Percentiles rank a stretch among this genome's conserved stretches.
These are phyloP conservation scores for Lasiosphaeriaceae sp. DNA, from an alignment of 495 filamentous ascomycete species.

Conservation along the genomic window DNA sequence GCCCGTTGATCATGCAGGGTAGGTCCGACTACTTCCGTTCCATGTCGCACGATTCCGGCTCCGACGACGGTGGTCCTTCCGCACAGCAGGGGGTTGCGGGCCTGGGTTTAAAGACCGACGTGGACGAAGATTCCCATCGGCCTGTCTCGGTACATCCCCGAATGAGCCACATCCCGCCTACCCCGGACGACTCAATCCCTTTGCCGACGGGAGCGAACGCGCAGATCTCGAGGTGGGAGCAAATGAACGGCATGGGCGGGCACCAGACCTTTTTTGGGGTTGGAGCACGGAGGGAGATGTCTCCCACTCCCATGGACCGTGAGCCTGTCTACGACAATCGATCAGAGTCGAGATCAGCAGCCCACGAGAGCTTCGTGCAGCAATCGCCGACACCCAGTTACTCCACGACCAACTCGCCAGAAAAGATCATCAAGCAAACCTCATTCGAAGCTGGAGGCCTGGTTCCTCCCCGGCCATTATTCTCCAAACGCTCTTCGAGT, in stretches of 20 bases:
- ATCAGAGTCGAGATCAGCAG: slow-evolving; percentile 12
- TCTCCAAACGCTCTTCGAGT: slow-evolving; percentile 45
- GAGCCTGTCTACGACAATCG: slow-evolving; percentile 6
- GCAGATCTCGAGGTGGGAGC: slow-evolving; percentile 28
- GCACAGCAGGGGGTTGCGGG: slow-evolving; percentile 28
- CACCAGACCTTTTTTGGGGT: slow-evolving; percentile 33
- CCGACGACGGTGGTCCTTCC: slow-evolving; percentile 33
- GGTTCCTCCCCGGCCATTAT: slow-evolving; percentile 41
- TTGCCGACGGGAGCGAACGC: slow-evolving; percentile 35
- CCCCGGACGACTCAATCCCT: slow-evolving; percentile 45
- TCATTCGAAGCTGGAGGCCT: slow-evolving; percentile 39
- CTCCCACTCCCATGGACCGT: slow-evolving; percentile 33
- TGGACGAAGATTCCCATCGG: slow-evolving; percentile 56
- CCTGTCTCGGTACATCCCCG: slow-evolving; percentile 71
- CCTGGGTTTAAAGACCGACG: slow-evolving; percentile 49
- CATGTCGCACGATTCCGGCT: slow-evolving; percentile 42
- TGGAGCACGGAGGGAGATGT: slow-evolving; percentile 42
- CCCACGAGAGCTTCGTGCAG: slow-evolving; percentile 16
- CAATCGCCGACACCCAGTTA: slow-evolving; percentile 20
- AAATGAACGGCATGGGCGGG: slow-evolving; percentile 27
- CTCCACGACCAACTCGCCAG: slow-evolving; percentile 30
- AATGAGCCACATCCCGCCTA: slow-evolving; percentile 60
- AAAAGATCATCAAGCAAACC: slow-evolving; percentile 32
- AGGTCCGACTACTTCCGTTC: slow-evolving; percentile 74
- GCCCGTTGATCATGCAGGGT: slow-evolving; percentile 58